Evolutionary conservation across 2,329 filamentous ascomycete species (phyloP).

Genomic region (Colletotrichum gigasporum): DNA sequence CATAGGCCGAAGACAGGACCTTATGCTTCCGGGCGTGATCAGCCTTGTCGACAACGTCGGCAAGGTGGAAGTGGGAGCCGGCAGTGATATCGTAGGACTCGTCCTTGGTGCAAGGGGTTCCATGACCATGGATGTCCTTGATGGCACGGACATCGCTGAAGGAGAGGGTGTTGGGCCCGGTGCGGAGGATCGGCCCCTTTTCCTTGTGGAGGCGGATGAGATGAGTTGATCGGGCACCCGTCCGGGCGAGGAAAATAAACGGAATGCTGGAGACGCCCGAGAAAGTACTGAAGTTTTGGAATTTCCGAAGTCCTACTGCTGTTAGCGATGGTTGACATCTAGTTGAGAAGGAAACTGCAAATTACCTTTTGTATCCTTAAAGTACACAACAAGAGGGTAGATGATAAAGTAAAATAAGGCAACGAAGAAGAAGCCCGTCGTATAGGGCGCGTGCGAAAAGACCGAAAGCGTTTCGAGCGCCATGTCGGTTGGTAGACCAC

Average conservation of each 20-base stretch:
- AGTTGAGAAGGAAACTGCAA: background rate
- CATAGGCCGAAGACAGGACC: slow-evolving; percentile 59
- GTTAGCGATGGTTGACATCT: background rate
- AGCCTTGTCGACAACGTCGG: slow-evolving; percentile 60
- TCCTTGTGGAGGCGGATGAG: slow-evolving; percentile 54
- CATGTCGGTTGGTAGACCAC: background rate
- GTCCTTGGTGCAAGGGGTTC: slow-evolving; percentile 60
- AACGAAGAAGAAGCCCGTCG: slow-evolving; percentile 30
- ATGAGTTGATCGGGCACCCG: slow-evolving; percentile 52
- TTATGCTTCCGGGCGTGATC: slow-evolving; percentile 63
- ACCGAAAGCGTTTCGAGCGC: background rate
- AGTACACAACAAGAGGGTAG: slow-evolving; percentile 51
- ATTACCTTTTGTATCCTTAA: slow-evolving; percentile 53
- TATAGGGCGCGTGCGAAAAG: slow-evolving; percentile 1
- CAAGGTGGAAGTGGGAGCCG: slow-evolving; percentile 60
- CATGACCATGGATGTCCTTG: slow-evolving; percentile 61
- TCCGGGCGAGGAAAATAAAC: slow-evolving; percentile 55
- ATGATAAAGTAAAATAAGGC: slow-evolving; percentile 45
- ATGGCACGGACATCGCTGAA: slow-evolving; percentile 52
- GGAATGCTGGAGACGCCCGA: slow-evolving; percentile 56
- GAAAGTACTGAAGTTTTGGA: slow-evolving; percentile 52
- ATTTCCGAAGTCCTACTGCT: slow-evolving; percentile 50
- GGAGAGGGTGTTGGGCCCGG: slow-evolving; percentile 53
- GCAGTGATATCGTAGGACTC: slow-evolving; percentile 54
- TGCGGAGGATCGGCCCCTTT: slow-evolving; percentile 52